Evolutionary conservation across 1,284 basidiomycete species (phyloP).

Genomic region (Sphagnurus paluster): DNA sequence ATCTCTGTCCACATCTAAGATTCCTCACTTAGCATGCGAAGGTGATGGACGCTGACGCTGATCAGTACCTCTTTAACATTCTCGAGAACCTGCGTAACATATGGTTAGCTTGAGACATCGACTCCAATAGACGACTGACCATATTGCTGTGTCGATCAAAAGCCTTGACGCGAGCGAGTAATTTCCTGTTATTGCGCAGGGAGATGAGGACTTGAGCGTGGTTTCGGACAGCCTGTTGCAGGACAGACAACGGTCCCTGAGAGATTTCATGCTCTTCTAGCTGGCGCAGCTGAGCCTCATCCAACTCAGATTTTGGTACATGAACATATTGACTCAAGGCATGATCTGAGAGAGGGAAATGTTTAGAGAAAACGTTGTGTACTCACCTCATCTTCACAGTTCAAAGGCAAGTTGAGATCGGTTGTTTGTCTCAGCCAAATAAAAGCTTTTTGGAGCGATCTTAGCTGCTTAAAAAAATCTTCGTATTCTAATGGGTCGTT

Average conservation of each 20-base stretch:
- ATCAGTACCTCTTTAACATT: conserved; percentile 89
- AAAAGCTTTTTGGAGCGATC: conserved; percentile 28
- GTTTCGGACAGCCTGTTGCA: conserved; percentile 97
- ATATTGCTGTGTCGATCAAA: conserved; percentile 99
- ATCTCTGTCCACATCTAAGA: conserved; percentile 97
- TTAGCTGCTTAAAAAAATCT: conserved; percentile 3
- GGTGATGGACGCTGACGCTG: neutral
- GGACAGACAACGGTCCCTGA: conserved; percentile 95
- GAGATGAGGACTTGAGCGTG: conserved; percentile 98
- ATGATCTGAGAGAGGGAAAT: conserved; percentile 11
- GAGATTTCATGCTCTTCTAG: conserved; percentile 97
- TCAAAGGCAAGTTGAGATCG: conserved; percentile 14
- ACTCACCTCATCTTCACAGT: conserved; percentile 23
- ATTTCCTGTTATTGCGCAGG: conserved; percentile 97
- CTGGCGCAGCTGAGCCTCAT: conserved; percentile 94
- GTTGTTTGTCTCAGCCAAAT: conserved; percentile 32
- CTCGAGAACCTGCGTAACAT: conserved; percentile 73
- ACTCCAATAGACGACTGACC: conserved; percentile 51
- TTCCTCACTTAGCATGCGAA: neutral
- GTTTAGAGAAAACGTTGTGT: conserved; percentile 1
- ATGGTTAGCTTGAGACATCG: conserved; percentile 6
- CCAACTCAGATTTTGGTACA: conserved; percentile 95
- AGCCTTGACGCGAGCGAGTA: conserved; percentile 96
- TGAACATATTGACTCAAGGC: conserved; percentile 88
- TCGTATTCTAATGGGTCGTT: conserved; percentile 70